Evolutionary conservation across 2,329 filamentous ascomycete species (phyloP).

Genomic region (Colletotrichum gigasporum): DNA sequence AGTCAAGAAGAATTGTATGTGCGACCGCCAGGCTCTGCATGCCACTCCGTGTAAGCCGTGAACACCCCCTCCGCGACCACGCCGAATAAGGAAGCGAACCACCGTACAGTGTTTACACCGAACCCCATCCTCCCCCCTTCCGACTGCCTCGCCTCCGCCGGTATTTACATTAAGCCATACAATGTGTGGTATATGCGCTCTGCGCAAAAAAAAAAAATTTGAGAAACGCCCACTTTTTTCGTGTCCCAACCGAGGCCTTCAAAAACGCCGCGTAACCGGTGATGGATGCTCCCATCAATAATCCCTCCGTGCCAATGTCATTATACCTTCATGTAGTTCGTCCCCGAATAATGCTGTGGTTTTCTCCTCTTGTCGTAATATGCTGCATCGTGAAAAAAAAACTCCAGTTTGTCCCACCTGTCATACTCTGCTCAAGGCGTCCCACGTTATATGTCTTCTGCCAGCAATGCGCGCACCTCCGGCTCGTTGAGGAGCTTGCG

Average conservation of each 20-base stretch:
- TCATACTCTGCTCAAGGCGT: neutral
- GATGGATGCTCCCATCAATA: slow-evolving; percentile 16
- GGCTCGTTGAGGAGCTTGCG: slow-evolving; percentile 74
- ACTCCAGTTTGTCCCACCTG: slow-evolving; percentile 5
- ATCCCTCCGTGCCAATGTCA: slow-evolving; percentile 15
- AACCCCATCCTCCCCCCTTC: neutral
- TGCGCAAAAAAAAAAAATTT: slow-evolving; percentile 1
- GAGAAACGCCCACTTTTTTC: slow-evolving; percentile 19
- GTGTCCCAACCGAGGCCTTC: neutral
- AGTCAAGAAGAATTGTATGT: neutral
- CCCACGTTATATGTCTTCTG: slow-evolving; percentile 48
- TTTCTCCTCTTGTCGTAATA: slow-evolving; percentile 19
- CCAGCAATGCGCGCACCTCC: slow-evolving; percentile 61
- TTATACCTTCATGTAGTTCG: slow-evolving; percentile 19
- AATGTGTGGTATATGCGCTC: slow-evolving; percentile 26
- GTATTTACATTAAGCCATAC: slow-evolving; percentile 31
- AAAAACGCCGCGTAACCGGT: slow-evolving; percentile 24
- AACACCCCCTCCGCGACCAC: neutral
- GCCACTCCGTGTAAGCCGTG: neutral
- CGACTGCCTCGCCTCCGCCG: slow-evolving; percentile 2
- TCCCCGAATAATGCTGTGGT: slow-evolving; percentile 19
- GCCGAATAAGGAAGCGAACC: neutral
- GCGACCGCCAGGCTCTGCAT: slow-evolving; percentile 1
- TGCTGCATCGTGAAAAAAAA: slow-evolving; percentile 26
- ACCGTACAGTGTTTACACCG: neutral